Conservation (phyloP, 2,329 filamentous ascomycete species). For the Falciphora oryzae region DNA sequence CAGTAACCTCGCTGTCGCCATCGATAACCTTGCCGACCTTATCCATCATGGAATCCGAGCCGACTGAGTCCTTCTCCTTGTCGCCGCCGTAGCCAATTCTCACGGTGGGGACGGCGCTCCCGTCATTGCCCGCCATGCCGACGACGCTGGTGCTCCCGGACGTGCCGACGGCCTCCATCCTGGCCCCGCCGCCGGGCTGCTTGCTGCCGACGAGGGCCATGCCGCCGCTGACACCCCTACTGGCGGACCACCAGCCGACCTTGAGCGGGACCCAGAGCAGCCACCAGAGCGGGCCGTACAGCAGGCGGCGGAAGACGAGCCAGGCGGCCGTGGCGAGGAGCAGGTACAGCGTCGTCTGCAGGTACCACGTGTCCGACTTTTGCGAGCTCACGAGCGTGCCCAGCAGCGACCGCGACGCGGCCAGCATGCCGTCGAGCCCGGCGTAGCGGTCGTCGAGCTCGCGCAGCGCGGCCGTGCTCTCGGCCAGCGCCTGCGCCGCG, state of each 20-base stretch:
- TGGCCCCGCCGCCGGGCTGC: slow-evolving; percentile 19
- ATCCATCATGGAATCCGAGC: slow-evolving; percentile 40
- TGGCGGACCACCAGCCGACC: slow-evolving; percentile 55
- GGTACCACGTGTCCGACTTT: slow-evolving; percentile 97
- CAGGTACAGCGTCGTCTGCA: slow-evolving; percentile 83
- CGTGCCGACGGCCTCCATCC: slow-evolving; percentile 21
- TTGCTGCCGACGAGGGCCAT: slow-evolving; percentile 34
- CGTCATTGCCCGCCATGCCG: slow-evolving; percentile 12
- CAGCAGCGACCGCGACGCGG: slow-evolving; percentile 68
- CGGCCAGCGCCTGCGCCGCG: slow-evolving; percentile 79
- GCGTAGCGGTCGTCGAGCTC: slow-evolving; percentile 77
- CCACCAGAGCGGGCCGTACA: slow-evolving; percentile 92
- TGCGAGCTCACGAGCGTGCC: slow-evolving; percentile 76
- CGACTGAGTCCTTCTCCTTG: slow-evolving; percentile 24
- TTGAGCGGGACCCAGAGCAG: slow-evolving; percentile 78
- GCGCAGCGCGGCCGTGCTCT: slow-evolving; percentile 76
- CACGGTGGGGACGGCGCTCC: slow-evolving; percentile 1
- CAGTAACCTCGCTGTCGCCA: slow-evolving; percentile 15
- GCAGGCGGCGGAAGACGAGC: slow-evolving; percentile 75
- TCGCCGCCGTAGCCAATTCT: slow-evolving; percentile 16
- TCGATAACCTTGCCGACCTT: slow-evolving; percentile 51
- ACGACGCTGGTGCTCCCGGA: slow-evolving; percentile 20
- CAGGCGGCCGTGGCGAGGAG: slow-evolving; percentile 72
- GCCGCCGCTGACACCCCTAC: slow-evolving; percentile 42
- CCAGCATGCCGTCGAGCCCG: slow-evolving; percentile 70